Evolutionary conservation across 2,329 filamentous ascomycete species (phyloP).

Genomic region (Aspergillus hiratsukae): DNA sequence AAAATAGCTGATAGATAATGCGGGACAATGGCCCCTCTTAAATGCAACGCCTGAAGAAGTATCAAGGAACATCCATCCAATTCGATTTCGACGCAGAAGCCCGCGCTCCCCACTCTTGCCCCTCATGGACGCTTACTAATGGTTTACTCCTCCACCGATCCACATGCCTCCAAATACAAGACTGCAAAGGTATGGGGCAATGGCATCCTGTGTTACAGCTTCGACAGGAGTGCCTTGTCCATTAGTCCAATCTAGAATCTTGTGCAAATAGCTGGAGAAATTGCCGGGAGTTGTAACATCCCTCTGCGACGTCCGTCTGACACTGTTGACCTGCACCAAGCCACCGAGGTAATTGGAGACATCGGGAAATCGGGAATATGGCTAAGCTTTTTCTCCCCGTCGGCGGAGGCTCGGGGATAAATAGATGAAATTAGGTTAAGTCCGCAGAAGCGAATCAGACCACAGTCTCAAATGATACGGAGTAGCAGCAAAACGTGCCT

Average conservation of each 20-base stretch:
- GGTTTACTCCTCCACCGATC: neutral
- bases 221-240: neutral
- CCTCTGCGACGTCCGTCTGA: neutral
- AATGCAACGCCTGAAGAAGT: conserved; percentile 5
- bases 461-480: neutral
- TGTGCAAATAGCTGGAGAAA: neutral
- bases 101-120: conserved; percentile 1
- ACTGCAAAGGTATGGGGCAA: too few species aligned
- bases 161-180: neutral
- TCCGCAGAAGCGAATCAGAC: neutral
- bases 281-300: neutral
- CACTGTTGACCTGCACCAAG: neutral
- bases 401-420: neutral
- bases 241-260: neutral
- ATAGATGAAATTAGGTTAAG: neutral
- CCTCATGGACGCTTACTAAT: neutral
- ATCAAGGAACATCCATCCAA: neutral
- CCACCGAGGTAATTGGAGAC: neutral
- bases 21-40: conserved; percentile 5
- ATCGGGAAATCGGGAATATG: neutral
- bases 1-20: neutral
- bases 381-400: neutral
- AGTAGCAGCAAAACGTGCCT: neutral
- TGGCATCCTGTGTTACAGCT: neutral
- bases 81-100: neutral